phyloP scores from a whole-genome alignment of 2,329 filamentous ascomycete genomes.

The Sclerotinia sclerotiorum region DNA sequence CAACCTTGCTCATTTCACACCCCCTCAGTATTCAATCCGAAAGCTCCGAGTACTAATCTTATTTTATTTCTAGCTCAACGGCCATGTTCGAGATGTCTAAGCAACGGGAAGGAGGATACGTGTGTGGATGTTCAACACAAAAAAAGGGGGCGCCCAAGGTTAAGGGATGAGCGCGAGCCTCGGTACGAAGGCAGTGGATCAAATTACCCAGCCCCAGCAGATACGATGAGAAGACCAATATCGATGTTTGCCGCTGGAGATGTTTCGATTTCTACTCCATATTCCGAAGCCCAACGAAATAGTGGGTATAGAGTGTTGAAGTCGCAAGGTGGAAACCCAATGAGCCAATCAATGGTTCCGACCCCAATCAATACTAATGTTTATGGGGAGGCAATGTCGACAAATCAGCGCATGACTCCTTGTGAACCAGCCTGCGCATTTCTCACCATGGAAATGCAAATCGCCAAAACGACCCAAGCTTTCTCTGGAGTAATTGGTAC shows the following conservation, averaged over 20 bases:
- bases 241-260: conserved; percentile 51
- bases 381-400: conserved; percentile 43
- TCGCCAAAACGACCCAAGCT: conserved; percentile 55
- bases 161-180: conserved; percentile 68
- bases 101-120: conserved; percentile 76
- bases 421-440: conserved; percentile 56
- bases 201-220: conserved; percentile 36
- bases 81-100: conserved; percentile 74
- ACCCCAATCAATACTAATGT: conserved; percentile 51
- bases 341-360: conserved; percentile 48
- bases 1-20: background rate
- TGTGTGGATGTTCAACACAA: conserved; percentile 86
- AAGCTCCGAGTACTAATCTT: background rate
- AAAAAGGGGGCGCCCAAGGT: conserved; percentile 74
- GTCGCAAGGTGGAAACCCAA: conserved; percentile 46
- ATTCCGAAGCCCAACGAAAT: conserved; percentile 46
- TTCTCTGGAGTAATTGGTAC: conserved; percentile 58
- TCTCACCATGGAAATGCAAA: conserved; percentile 57
- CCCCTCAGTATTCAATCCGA: too few relatives aligned
- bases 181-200: conserved; percentile 50
- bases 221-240: conserved; percentile 48
- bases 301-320: conserved; percentile 56
- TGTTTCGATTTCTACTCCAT: conserved; percentile 46
- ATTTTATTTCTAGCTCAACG: conserved; percentile 58
- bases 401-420: conserved; percentile 39